A percentile compares a stretch with the other conserved stretches of the same genome.
Conservation (phyloP, 257 asterid species). For the Gentiana straminea region DNA sequence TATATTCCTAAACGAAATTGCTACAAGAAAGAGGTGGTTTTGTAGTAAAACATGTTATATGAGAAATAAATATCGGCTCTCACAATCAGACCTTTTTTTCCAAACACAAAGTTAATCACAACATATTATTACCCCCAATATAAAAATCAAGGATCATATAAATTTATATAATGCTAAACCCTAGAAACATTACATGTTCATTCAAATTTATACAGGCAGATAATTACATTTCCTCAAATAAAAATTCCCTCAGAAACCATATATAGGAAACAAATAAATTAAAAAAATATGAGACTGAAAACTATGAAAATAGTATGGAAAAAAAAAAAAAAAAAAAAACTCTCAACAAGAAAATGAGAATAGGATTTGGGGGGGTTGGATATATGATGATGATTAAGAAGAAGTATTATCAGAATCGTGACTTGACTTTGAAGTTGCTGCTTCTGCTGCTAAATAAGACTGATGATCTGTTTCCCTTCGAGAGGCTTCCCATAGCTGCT, state of each 20-base stretch:
- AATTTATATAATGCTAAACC: too few relatives aligned
- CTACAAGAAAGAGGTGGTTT: too few relatives aligned
- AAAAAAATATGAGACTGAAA: not conserved
- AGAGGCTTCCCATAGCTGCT: constrained; percentile 87
- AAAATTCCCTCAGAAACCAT: not conserved
- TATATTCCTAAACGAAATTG: too few relatives aligned
- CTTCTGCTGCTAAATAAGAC: not conserved
- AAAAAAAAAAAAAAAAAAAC: not conserved
- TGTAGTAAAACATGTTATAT: too few relatives aligned
- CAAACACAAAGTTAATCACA: too few relatives aligned
- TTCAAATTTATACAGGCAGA: not conserved
- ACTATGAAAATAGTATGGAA: constrained; percentile 1
- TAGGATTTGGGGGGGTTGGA: not conserved
- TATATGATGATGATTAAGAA: constrained; percentile 1
- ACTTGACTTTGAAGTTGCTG: constrained; percentile 21
- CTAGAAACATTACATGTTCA: too few relatives aligned
- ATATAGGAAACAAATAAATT: not conserved
- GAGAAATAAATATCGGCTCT: too few relatives aligned
- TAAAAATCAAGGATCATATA: too few relatives aligned
- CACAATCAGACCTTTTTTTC: too few relatives aligned
- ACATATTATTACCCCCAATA: too few relatives aligned
- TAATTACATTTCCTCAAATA: constrained; percentile 9
- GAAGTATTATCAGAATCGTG: constrained; percentile 30
- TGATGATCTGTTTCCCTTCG: constrained; percentile 64
- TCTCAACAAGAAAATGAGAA: not conserved